Evolutionary conservation across 345 rosid species (phyloP).

Genomic region (Gossypium mustelinum): DNA sequence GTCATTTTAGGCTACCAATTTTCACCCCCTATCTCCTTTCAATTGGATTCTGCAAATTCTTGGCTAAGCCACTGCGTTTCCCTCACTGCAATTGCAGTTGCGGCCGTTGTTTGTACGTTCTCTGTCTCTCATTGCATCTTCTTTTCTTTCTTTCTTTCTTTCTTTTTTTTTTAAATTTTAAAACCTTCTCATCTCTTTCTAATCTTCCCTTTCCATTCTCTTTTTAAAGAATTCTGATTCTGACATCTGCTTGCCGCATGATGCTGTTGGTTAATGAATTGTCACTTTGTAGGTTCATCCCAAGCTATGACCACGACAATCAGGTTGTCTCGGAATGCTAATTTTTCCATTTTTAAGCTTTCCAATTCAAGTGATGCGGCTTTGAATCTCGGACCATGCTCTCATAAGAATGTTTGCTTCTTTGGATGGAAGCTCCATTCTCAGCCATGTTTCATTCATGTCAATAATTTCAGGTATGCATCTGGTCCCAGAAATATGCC

Average conservation of each 20-base stretch:
- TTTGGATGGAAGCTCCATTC: slow-evolving; percentile 8
- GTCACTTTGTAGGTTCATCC: background rate
- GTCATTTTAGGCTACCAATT: background rate
- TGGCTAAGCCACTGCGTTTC: background rate
- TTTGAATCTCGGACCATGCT: background rate
- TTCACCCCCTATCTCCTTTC: background rate
- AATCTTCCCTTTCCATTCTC: background rate
- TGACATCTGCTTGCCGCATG: background rate
- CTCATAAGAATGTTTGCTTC: background rate
- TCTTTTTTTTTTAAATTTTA: background rate
- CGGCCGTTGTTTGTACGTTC: background rate
- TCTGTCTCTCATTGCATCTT: background rate
- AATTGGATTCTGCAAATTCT: background rate
- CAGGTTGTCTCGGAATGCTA: background rate
- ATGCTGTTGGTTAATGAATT: background rate
- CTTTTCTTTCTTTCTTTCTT: background rate
- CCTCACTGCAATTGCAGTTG: background rate
- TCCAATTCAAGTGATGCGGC: background rate
- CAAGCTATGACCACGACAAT: background rate
- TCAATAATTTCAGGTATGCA: background rate
- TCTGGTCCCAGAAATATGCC: background rate
- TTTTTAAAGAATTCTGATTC: background rate
- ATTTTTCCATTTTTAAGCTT: background rate
- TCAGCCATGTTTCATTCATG: background rate
- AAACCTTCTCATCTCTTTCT: background rate